These are phyloP conservation scores for Raphanus raphanistrum DNA, from an alignment of 345 rosid species.

Conservation along the genomic window DNA sequence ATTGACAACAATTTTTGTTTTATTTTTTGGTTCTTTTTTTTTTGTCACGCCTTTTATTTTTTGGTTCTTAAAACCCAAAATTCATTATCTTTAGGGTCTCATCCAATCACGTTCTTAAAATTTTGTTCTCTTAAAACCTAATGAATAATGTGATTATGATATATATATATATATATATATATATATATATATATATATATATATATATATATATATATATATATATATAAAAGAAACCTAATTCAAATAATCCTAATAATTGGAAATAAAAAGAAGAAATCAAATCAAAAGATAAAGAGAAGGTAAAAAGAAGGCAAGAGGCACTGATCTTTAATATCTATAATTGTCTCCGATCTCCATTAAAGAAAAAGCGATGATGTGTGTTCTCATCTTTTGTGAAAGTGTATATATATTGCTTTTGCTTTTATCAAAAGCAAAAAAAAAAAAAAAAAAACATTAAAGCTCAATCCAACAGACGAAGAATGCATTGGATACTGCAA, in stretches of 20 bases:
- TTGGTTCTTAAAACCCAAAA: too few species aligned
- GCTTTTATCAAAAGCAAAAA: conserved; percentile 33
- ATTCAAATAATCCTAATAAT: conserved; percentile 16
- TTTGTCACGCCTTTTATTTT: too few species aligned
- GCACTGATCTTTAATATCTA: conserved; percentile 29
- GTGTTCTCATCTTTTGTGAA: conserved; percentile 43
- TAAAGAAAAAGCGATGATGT: conserved; percentile 38
- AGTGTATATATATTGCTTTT: conserved; percentile 42
- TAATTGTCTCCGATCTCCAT: conserved; percentile 25
- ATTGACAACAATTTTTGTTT: neutral
- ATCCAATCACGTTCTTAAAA: too few species aligned
- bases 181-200: too few species aligned
- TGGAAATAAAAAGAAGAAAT: neutral
- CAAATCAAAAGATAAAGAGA: conserved; percentile 32
- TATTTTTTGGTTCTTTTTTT: neutral
- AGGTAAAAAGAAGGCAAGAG: conserved; percentile 22
- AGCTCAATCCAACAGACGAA: conserved; percentile 34
- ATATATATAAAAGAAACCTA: neutral
- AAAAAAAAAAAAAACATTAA: neutral
- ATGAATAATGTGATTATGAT: neutral
- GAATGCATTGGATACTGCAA: conserved; percentile 41
- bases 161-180: too few species aligned
- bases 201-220: too few species aligned
- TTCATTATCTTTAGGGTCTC: too few species aligned
- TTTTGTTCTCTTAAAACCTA: neutral